phyloP scores from a whole-genome alignment of 2,329 filamentous ascomycete species.

The Cryoendolithus antarcticus region DNA sequence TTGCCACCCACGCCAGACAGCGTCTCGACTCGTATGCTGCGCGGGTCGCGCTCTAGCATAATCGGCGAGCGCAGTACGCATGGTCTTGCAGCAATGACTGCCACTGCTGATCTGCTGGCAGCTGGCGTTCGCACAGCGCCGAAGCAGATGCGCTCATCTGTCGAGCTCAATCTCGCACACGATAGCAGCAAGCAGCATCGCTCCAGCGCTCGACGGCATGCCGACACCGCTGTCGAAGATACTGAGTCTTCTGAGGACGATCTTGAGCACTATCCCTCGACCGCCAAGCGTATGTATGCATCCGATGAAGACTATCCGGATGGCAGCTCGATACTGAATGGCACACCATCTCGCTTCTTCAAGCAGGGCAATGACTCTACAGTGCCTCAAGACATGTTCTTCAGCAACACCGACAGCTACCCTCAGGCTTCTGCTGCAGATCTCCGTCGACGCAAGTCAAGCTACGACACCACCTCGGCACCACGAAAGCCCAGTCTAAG shows the following conservation, averaged over 20 bases:
- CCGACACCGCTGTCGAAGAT: constrained; percentile 4
- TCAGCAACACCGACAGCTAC: constrained; percentile 10
- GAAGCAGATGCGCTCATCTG: constrained; percentile 18
- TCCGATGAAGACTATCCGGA: constrained; percentile 21
- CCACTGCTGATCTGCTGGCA: constrained; percentile 5
- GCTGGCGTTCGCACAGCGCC: constrained; percentile 13
- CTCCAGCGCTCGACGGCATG: constrained; percentile 6
- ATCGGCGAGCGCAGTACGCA: constrained; percentile 9
- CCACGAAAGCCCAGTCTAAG: constrained; percentile 15
- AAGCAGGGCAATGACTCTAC: constrained; percentile 14
- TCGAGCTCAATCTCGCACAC: constrained; percentile 17
- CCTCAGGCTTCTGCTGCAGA: too few species aligned
- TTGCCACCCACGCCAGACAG: constrained; percentile 24
- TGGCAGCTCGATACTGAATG: constrained; percentile 21
- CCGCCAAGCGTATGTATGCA: constrained; percentile 10
- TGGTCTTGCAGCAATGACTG: too few species aligned
- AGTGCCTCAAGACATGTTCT: constrained; percentile 9
- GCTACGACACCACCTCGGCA: constrained; percentile 11
- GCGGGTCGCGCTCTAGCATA: constrained; percentile 19
- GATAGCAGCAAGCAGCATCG: constrained; percentile 12
- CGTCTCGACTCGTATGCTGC: constrained; percentile 21
- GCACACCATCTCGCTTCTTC: constrained; percentile 25
- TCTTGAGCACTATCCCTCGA: constrained; percentile 8
- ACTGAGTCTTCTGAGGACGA: constrained; percentile 8
- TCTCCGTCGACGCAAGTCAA: constrained; percentile 10